Evolutionary conservation across 2,329 filamentous ascomycete species (phyloP), one percentile per base, ranked within the genome.

Genomic region (Talaromyces pinophilus): DNA sequence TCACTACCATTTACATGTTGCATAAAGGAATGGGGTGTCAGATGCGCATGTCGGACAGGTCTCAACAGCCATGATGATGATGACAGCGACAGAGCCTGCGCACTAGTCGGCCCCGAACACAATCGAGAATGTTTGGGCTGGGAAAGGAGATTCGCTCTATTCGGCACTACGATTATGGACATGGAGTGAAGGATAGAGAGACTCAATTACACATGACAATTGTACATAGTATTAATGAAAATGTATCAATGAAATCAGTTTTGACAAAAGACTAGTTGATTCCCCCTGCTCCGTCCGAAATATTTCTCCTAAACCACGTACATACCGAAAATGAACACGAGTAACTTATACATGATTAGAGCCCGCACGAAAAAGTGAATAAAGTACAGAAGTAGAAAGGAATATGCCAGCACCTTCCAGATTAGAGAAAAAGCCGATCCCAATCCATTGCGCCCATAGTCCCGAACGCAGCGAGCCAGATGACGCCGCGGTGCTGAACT

Each of bases 1-100:
- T 89, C 88, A 64, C 82, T 80, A 40, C 86, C 90, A 0, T 92
- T 93, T 72, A 78, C 81, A 1, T 93, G 90, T 74, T 92, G 90
- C 71, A 83, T 93, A 68, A 83, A 83, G 69, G 89, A 93, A 74
- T 93, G 91, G 70, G 90, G 90, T 5, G 79, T 91, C 55, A 82
- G 44, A 38, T 77, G 74, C 63, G 67, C 65, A 19, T 75, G 77
- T 68, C 66, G 57, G 22, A 63, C 28, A 46, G 15, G 38, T 42
- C 33, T 28, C 57, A 75, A 83, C 15, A 68, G 65, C 38, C 22
- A 60, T 5, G 79, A 81, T 44, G 65, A 65, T 19, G 63, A 63
- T 38, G 62, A 67, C 11, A 61, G 61, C n/a, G 50, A 74, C 65
- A 67, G 69, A 64, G 69, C 72, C 62, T 78, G 61, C 22, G 30